These are phyloP conservation scores for Penicillium silybi DNA, from an alignment of 495 filamentous ascomycete species.

Conservation along the genomic window DNA sequence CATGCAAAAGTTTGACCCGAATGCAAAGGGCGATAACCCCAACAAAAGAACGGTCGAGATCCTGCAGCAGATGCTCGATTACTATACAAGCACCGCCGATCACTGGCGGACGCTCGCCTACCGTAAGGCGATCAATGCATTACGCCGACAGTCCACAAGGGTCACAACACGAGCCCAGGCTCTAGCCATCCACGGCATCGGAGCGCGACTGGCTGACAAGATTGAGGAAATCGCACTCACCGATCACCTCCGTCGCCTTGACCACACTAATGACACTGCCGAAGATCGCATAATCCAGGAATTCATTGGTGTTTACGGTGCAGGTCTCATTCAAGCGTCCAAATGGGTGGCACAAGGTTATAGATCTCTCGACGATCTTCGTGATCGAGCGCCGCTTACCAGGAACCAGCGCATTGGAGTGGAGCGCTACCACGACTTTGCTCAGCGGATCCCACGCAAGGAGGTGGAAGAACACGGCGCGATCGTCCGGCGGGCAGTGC, in stretches of 20 bases:
- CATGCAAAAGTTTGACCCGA: constrained; percentile 58
- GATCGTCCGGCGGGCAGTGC: constrained; percentile 60
- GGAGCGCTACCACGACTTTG: constrained; percentile 78
- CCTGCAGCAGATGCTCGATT: constrained; percentile 77
- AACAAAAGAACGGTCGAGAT: constrained; percentile 74
- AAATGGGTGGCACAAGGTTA: constrained; percentile 78
- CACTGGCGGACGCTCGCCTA: constrained; percentile 80
- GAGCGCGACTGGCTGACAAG: constrained; percentile 72
- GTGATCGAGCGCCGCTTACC: constrained; percentile 59
- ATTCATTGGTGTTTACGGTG: constrained; percentile 80
- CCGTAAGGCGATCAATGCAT: constrained; percentile 69
- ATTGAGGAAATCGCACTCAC: constrained; percentile 89
- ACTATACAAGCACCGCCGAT: constrained; percentile 72
- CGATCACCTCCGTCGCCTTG: constrained; percentile 67
- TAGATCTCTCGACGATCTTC: constrained; percentile 69
- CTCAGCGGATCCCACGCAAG: constrained; percentile 71
- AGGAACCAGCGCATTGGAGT: constrained; percentile 74
- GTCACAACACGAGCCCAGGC: constrained; percentile 70
- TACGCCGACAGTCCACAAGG: constrained; percentile 61
- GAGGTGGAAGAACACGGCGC: constrained; percentile 71
- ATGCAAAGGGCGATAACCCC: constrained; percentile 43
- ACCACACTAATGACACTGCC: constrained; percentile 62
- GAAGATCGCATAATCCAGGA: constrained; percentile 57
- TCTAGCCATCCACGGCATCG: constrained; percentile 63
- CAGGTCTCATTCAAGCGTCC: constrained; percentile 63